Conservation (phyloP, 495 filamentous ascomycete genomes). For the Aspergillus coremiiformis region DNA sequence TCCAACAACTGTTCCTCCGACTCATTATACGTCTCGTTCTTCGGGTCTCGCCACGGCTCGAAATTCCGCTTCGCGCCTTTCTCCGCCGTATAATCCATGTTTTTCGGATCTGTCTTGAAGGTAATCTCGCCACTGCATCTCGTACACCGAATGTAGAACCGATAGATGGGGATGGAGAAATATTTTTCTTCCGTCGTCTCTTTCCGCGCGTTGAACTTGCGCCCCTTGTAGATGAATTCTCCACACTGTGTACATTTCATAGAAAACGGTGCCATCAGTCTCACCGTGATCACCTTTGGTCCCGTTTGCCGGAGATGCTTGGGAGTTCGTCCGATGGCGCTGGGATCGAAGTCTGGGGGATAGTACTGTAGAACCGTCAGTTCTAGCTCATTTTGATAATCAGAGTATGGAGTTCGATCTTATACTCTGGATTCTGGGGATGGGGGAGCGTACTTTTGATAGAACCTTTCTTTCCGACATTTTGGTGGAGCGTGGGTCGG, state of each 20-base stretch:
- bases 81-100: constrained; percentile 87
- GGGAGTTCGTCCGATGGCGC: constrained; percentile 64
- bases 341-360: constrained; percentile 95
- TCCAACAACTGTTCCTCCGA: constrained; percentile 86
- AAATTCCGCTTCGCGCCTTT: constrained; percentile 86
- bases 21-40: constrained; percentile 49
- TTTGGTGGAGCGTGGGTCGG: too few relatives aligned
- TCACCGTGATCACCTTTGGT: constrained; percentile 78
- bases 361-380: constrained; percentile 56
- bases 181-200: constrained; percentile 92
- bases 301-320: constrained; percentile 54
- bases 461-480: constrained; percentile 8
- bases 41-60: constrained; percentile 70
- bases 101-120: constrained; percentile 91
- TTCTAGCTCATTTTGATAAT: too few relatives aligned
- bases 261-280: constrained; percentile 94
- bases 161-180: constrained; percentile 77
- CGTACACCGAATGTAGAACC: constrained; percentile 95
- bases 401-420: too few relatives aligned
- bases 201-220: constrained; percentile 96
- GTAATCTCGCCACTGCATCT: constrained; percentile 84
- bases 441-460: constrained; percentile 21
- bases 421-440: too few relatives aligned
- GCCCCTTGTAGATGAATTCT: constrained; percentile 94
- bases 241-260: constrained; percentile 90